Percentiles rank a stretch among this genome's conserved stretches.
phyloP scores from a whole-genome alignment of 2,329 filamentous ascomycete genomes.

The Akanthomyces uredinophilus region DNA sequence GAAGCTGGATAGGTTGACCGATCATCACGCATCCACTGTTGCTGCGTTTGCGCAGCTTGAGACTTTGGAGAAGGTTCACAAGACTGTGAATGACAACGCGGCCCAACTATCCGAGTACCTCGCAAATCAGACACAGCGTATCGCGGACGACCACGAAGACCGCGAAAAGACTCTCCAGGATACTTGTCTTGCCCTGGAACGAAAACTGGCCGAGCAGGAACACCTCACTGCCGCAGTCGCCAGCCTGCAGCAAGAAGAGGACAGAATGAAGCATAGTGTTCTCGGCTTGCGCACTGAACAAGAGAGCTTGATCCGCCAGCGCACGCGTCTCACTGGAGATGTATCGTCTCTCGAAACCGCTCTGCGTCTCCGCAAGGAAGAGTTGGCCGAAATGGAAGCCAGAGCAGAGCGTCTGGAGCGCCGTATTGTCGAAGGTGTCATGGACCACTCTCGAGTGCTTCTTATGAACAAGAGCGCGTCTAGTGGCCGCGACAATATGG shows the following conservation, averaged over 20 bases:
- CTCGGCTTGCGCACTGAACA: constrained; percentile 60
- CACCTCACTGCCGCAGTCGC: constrained; percentile 53
- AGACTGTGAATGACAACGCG: constrained; percentile 79
- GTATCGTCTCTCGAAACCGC: constrained; percentile 89
- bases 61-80: constrained; percentile 82
- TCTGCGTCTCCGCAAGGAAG: constrained; percentile 80
- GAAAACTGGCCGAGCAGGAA: constrained; percentile 61
- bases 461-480: constrained; percentile 65
- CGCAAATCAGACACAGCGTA: constrained; percentile 66
- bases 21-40: constrained; percentile 56
- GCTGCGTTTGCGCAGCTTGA: constrained; percentile 71
- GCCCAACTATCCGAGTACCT: constrained; percentile 81
- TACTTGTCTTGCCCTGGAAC: constrained; percentile 73
- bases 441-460: constrained; percentile 91
- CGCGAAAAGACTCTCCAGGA: constrained; percentile 77
- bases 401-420: constrained; percentile 86
- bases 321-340: constrained; percentile 74
- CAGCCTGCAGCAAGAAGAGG: constrained; percentile 47
- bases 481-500: constrained; percentile 50
- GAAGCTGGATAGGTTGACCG: constrained; percentile 26
- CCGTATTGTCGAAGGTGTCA: constrained; percentile 88
- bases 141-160: constrained; percentile 71
- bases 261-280: constrained; percentile 50
- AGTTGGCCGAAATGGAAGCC: constrained; percentile 83
- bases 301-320: constrained; percentile 71